Base-by-base conservation (phyloP, 768 basidiomycete species). In the Lentinula boryana region DNA sequence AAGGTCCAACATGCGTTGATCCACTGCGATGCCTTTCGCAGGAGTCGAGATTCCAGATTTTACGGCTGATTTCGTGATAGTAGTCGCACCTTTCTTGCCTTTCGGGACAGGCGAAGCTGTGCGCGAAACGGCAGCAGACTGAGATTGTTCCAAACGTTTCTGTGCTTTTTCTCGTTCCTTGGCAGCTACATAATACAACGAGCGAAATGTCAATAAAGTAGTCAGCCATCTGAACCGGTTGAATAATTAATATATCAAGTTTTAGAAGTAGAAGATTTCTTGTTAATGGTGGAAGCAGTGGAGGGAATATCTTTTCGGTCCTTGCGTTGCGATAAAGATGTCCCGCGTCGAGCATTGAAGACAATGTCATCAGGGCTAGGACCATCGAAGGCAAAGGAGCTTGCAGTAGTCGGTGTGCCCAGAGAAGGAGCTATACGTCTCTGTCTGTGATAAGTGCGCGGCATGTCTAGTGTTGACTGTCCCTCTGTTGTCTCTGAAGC, bases 321-420 rank as follows among this genome's bases (percentile, higher is more conserved):
- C 56, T 65, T 72, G 58, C 75, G 74, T 58, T 79, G 75, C 10
- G 72, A 78, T 52, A 89, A 73, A 33, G 85, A 74, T 4, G 93
- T 90, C 50, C 90, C 90, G 57, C 82, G 85, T 53, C 93, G 84
- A 58, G 93, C 91, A 65, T 84, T 84, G 66, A 90, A 76, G 8
- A 98, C 86, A 63, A 91, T 74, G 67, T 98, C 96, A 66, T 98
- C 96, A 21, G 96, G 96, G 72, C 95, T 97, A 38, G 91, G 92
- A 23, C 80, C 81, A 63, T 94, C 85, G 68, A 95, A 93, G 9
- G 84, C 75, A 69, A 91, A 92, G 2, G 76, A 72, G 46, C 70
- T 69, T 15, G 74, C 66, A 15, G 75, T 72, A 43, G 70, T 69
- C 16, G 75, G 66, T 13, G 73, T 67, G 7, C 68, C 67, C 43